These are phyloP conservation scores for Monosporozyma aquatica DNA, from an alignment of 805 yeast species.

Conservation along the genomic window DNA sequence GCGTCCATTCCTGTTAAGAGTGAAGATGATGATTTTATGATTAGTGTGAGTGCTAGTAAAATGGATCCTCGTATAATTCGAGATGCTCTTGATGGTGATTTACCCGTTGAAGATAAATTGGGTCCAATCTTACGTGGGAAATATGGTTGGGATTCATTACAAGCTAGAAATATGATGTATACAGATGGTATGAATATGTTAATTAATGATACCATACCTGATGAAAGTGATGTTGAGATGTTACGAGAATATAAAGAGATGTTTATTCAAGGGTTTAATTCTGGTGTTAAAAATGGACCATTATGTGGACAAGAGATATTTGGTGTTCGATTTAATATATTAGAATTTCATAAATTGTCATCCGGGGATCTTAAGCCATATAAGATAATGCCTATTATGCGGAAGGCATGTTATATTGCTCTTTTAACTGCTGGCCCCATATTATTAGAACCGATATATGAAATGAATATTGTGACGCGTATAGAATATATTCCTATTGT, in stretches of 20 bases:
- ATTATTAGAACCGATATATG: slow-evolving; percentile 73
- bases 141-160: slow-evolving; percentile 75
- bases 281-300: slow-evolving; percentile 85
- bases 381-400: slow-evolving; percentile 71
- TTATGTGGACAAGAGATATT: slow-evolving; percentile 78
- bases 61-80: slow-evolving; percentile 43
- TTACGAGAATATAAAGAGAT: slow-evolving; percentile 41
- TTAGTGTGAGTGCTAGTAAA: slow-evolving; percentile 74
- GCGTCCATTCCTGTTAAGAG: slow-evolving; percentile 58
- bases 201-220: slow-evolving; percentile 65
- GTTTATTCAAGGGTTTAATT: slow-evolving; percentile 68
- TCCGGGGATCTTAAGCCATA: slow-evolving; percentile 42
- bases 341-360: slow-evolving; percentile 37
- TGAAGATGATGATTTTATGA: slow-evolving; percentile 40
- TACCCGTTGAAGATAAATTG: slow-evolving; percentile 38
- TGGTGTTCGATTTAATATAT: slow-evolving; percentile 58
- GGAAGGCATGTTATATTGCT: slow-evolving; percentile 80
- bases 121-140: slow-evolving; percentile 47
- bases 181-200: slow-evolving; percentile 59
- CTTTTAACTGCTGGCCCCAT: slow-evolving; percentile 69
- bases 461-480: slow-evolving; percentile 49
- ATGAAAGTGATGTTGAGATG: slow-evolving; percentile 52
- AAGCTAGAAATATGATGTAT: slow-evolving; percentile 75
- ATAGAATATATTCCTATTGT: slow-evolving; percentile 40
- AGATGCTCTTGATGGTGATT: slow-evolving; percentile 12